These are phyloP conservation scores for Rubia yunnanensis DNA, from an alignment of 257 asterid species.

Conservation along the genomic window DNA sequence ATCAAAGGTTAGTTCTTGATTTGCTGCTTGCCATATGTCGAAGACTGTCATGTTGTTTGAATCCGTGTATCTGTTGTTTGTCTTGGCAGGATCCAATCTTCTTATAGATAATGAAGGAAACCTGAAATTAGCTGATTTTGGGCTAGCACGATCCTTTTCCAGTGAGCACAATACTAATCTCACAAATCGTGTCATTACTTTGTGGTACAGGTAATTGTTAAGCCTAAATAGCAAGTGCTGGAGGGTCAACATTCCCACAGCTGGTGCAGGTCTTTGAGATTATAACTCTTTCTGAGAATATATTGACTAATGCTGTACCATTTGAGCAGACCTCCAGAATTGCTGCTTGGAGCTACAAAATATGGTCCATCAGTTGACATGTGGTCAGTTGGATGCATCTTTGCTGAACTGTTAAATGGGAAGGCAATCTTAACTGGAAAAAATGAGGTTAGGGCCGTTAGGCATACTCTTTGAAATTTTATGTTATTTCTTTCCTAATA, in stretches of 20 bases:
- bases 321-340: slow-evolving; percentile 78
- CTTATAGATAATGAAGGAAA: slow-evolving; percentile 93
- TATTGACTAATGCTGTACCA: neutral
- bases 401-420: slow-evolving; percentile 85
- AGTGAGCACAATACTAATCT: slow-evolving; percentile 73
- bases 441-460: slow-evolving; percentile 52
- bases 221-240: neutral
- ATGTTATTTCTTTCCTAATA: slow-evolving; percentile 1
- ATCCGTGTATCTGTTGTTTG: slow-evolving; percentile 7
- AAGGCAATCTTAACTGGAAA: slow-evolving; percentile 84
- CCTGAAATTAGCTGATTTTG: slow-evolving; percentile 95
- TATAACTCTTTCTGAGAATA: neutral
- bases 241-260: neutral
- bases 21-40: slow-evolving; percentile 5
- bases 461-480: neutral
- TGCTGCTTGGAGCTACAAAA: slow-evolving; percentile 93
- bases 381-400: slow-evolving; percentile 99
- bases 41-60: slow-evolving; percentile 6
- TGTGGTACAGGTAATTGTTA: slow-evolving; percentile 81
- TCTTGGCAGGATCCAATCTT: slow-evolving; percentile 78
- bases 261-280: slow-evolving; percentile 1
- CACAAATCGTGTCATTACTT: slow-evolving; percentile 88
- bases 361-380: slow-evolving; percentile 96
- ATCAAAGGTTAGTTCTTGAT: slow-evolving; percentile 58
- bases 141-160: slow-evolving; percentile 83